Evolutionary conservation across 208 protist genomes (phyloP), one percentile per base, ranked within the genome.

Genomic region (Trypanosomatidae sp.): DNA sequence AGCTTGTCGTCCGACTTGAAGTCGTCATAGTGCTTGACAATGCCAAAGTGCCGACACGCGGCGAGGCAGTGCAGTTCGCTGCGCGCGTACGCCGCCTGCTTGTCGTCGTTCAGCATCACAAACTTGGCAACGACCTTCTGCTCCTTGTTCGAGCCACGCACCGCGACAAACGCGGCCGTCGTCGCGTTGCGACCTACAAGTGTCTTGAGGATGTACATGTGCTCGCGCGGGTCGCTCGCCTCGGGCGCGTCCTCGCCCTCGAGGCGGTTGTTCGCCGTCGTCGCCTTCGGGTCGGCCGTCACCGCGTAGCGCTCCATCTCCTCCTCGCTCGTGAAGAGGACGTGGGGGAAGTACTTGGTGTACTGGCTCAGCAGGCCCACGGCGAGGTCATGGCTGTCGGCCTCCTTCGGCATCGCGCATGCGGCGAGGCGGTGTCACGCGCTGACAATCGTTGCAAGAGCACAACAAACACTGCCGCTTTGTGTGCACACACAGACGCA

Each of bases 21-120:
- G 43, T 88, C 87, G 26, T 83, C 83, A 48, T 69, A 88, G 72
- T 91, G 78, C 53, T 89, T 76, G 21, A 94, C 75, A 61, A 94
- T 90, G 20, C 79, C 77, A 43, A 87, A 85, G 57, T 94, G 82
- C n/a, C 56, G 56, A 57, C 81, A 91, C n/a, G 76, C 73, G 25
- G 81, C 76, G 11, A 91, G 61, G 57, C 81, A 91, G 48, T 91
- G 76, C 45, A 86, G 55, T 57, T 91, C 81, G 56, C 77, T 87
- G 22, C 76, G 72, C 4, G 81, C 81, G 58, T 90, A 90, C 16
- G 64, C 44, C 7, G 81, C 65, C 50, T 91, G 81, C 53, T 80
- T 84, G 13, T 91, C 81, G 22, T 84, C 81, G 55, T 65, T 87
- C 22, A 91, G 64, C 61, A 76, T 78, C 27, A 91, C 71, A 55